Evolutionary conservation across 148 eudicot species (phyloP).

Genomic region (Nepenthes gracilis): DNA sequence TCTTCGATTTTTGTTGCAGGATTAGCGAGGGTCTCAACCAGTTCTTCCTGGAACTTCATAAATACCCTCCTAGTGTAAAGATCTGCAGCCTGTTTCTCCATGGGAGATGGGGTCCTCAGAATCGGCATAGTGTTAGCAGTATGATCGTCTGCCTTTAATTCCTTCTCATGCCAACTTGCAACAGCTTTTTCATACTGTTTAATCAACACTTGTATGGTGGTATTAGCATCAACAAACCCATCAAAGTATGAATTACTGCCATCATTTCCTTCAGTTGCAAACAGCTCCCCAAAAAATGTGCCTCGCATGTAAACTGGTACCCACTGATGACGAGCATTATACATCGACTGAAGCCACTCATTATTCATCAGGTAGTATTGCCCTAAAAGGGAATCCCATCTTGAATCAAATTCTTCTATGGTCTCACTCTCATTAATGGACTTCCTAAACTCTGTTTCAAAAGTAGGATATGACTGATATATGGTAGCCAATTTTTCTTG

Average conservation of each 20-base stretch:
- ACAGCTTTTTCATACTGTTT: conserved; percentile 28
- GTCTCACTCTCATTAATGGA: conserved; percentile 25
- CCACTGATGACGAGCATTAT: conserved; percentile 33
- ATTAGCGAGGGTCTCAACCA: conserved; percentile 32
- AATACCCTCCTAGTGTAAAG: conserved; percentile 25
- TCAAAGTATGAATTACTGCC: conserved; percentile 16
- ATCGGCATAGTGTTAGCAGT: conserved; percentile 18
- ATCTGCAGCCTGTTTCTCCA: conserved; percentile 41
- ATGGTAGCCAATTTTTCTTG: conserved; percentile 23
- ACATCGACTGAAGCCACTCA: conserved; percentile 30
- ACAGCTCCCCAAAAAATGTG: conserved; percentile 30
- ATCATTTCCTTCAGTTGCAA: conserved; percentile 11
- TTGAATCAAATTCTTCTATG: conserved; percentile 27
- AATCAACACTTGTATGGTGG: conserved; percentile 20
- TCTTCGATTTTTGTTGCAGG: conserved; percentile 28
- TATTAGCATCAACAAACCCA: conserved; percentile 22
- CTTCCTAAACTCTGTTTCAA: conserved; percentile 25
- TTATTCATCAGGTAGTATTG: conserved; percentile 28
- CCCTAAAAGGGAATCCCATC: conserved; percentile 23
- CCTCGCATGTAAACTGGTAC: conserved; percentile 30
- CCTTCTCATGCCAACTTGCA: conserved; percentile 30
- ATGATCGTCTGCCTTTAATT: conserved; percentile 29
- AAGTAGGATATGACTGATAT: conserved; percentile 27
- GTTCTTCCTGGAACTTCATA: conserved; percentile 34
- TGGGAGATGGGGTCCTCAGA: conserved; percentile 36